A percentile compares a stretch with the other conserved stretches of the same genome.
phyloP scores from a whole-genome alignment of 805 yeast species.

The Priceomyces carsonii region DNA sequence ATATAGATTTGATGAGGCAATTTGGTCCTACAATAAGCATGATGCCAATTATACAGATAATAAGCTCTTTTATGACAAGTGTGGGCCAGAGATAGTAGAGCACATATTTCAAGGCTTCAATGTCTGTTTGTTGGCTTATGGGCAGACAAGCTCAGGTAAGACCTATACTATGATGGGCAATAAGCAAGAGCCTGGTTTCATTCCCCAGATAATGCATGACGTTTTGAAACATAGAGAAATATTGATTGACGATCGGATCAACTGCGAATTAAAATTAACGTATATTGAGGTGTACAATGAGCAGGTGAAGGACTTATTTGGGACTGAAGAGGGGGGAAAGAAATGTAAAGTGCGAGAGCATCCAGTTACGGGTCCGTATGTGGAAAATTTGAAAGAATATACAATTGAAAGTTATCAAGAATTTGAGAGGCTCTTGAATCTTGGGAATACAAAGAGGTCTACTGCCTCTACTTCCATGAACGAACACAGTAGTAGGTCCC shows the following conservation, averaged over 20 bases:
- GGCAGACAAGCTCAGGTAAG: conserved; percentile 46
- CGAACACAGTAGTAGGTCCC: conserved; percentile 73
- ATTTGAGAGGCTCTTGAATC: conserved; percentile 44
- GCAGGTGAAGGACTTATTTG: conserved; percentile 65
- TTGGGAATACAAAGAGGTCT: conserved; percentile 59
- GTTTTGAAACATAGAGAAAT: conserved; percentile 46
- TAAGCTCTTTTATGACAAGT: conserved; percentile 45
- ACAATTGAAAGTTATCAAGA: conserved; percentile 50
- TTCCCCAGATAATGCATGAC: conserved; percentile 49
- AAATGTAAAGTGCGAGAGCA: conserved; percentile 62
- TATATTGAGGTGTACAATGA: conserved; percentile 80
- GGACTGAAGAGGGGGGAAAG: conserved; percentile 9
- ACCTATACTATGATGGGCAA: conserved; percentile 46
- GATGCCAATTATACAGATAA: conserved; percentile 49
- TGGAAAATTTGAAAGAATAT: conserved; percentile 62
- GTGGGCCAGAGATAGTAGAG: conserved; percentile 60
- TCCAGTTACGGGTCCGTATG: conserved; percentile 67
- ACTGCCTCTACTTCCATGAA: conserved; percentile 78
- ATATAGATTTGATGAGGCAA: conserved; percentile 53
- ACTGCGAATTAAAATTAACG: conserved; percentile 49
- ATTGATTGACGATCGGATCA: conserved; percentile 36
- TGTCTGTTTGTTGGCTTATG: conserved; percentile 44
- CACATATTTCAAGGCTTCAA: conserved; percentile 46
- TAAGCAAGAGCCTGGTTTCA: conserved; percentile 34
- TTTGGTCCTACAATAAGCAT: conserved; percentile 43